Base-by-base conservation (phyloP, 2,329 filamentous ascomycete species). In the Pyrenochaeta sp. region DNA sequence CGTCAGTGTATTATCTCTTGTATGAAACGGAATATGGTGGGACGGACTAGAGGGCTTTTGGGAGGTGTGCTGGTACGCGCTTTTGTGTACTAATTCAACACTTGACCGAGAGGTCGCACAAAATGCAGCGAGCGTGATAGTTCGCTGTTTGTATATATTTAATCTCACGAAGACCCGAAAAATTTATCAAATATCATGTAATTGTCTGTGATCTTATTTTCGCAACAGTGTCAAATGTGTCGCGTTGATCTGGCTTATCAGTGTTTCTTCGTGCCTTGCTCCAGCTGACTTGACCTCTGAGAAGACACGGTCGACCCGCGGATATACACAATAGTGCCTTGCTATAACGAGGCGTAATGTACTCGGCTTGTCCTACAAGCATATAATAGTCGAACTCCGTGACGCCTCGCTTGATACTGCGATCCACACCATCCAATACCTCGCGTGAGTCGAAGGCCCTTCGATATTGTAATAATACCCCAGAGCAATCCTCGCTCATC, bases 1-100 rank as follows among this genome's bases (percentile, higher is more conserved):
- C 65, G 65, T 68, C 65, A 56, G 63, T 68, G 65, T 68, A 68
- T 64, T 59, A 65, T 60, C 56, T 60, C 51, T 51, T 68, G 62
- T 66, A 67, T 58, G 62, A 58, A 60, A 51, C 40, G 36, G 60
- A 53, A 58, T 59, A 57, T 45, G 54, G 55, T 57, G 45, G 50
- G 51, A 54, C 46, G 49, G 21, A 33, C 46, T 46, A 53, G 54
- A 53, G 50, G 35, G 50, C 36, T 52, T 66, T 58, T 55, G 50
- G 54, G 53, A 52, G 50, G 57, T 49, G 61, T 62, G 61, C 65
- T 64, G 59, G 60, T 62, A 60, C 60, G 62, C 58, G 60, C 48
- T 56, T n/a, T n/a, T 56, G 51, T 66, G 58, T 66, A 61, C 58
- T 48, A 56, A 35, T 48, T 41, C 20, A 29, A 45, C 18, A 30